Evolutionary conservation across 1,139 yeast species (phyloP), one percentile per base, ranked within the genome.

Genomic region (Torulaspora pretoriensis): DNA sequence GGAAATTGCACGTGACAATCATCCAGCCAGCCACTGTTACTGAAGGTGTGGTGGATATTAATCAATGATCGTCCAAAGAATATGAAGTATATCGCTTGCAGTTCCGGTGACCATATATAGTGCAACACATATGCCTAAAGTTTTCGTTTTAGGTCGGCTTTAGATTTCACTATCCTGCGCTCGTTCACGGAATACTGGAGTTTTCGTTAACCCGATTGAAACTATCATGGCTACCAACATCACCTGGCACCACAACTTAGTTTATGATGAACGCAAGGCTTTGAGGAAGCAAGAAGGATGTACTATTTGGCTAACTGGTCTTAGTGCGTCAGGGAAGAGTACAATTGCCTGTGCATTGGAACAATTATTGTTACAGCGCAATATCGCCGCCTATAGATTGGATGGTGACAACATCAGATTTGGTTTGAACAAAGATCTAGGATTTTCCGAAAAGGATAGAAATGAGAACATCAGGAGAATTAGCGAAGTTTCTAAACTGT

Each of bases 321-420:
- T 90, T 54, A 85, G 95, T 50, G 97, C 97, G 6, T 83, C 95
- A 44, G 97, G 97, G 50, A 90, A 90, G 68, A 82, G 92, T 59
- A 90, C 97, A 44, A 85, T 90, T 63, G 97, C 97, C 2, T 86
- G 96, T 65, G 97, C 96, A 5, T 75, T 90, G 48, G 97, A 90
- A 68, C 94, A 86, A 68, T 73, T 79, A 48, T 71, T 90, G 48
- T 74, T 90, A 52, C 78, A 81, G 54, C 67, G 79, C 55, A 80
- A 82, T 23, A 70, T 83, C 54, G 75, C 80, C 53, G 78, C 96
- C 25, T 90, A 90, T 70, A 80, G 97, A 65, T 73, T 90, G 53
- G 97, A 90, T 64, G 97, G 97, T 58, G 97, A 90, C 69, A 90
- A 90, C 65, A 78, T 90, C 56, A 80, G 97, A 58, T 90, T 90